phyloP scores from a whole-genome alignment of 768 basidiomycete genomes.

The Mycena filopes region DNA sequence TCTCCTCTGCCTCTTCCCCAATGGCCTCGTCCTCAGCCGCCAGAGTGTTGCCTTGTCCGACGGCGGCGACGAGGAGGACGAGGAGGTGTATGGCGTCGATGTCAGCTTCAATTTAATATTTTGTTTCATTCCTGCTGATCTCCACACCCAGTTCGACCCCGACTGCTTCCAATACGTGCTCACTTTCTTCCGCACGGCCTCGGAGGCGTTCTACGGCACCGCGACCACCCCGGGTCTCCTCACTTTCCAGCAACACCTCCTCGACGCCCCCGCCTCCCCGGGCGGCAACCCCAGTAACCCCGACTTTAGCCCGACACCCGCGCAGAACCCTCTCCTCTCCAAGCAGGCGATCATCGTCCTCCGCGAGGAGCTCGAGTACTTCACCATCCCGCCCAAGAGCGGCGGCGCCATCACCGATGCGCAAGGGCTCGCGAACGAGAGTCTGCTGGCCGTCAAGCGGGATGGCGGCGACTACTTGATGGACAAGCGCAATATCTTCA shows the following conservation, averaged over 20 bases:
- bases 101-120: constrained; percentile 59
- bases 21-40: constrained; percentile 92
- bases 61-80: constrained; percentile 82
- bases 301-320: constrained; percentile 66
- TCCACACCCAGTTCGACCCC: constrained; percentile 84
- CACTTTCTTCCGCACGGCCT: constrained; percentile 89
- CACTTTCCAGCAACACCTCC: constrained; percentile 80
- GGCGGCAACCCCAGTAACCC: constrained; percentile 15
- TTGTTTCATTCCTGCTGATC: not conserved
- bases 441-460: constrained; percentile 83
- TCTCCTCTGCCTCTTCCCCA: constrained; percentile 95
- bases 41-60: constrained; percentile 82
- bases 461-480: constrained; percentile 89
- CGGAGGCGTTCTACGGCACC: constrained; percentile 93
- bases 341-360: constrained; percentile 99
- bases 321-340: constrained; percentile 90
- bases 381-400: constrained; percentile 88
- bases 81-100: constrained; percentile 96
- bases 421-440: constrained; percentile 82
- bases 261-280: constrained; percentile 71
- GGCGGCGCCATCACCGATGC: constrained; percentile 73
- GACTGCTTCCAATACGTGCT: constrained; percentile 96
- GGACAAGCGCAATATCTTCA: constrained; percentile 93
- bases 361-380: constrained; percentile 98
- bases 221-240: constrained; percentile 76